A percentile compares a stretch with the other conserved stretches of the same genome.
Evolutionary conservation across 116 monocot species (phyloP).

Genomic region (Thalassia testudinum): DNA sequence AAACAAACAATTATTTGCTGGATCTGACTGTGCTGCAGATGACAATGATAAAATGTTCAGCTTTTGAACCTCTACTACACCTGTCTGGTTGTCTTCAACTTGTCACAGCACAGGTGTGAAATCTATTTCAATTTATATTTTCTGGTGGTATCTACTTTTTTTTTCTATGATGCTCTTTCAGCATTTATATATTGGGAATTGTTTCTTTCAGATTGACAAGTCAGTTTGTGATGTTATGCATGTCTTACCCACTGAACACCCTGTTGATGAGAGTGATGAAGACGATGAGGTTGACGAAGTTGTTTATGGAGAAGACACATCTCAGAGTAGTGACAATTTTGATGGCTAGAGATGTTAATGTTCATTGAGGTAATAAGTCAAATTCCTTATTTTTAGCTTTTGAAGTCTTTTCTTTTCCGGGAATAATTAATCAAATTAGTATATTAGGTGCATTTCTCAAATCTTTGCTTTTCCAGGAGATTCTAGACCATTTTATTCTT

Average conservation of each 20-base stretch:
- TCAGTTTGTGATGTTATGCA: neutral
- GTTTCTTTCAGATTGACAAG: neutral
- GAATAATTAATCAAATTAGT: too few relatives aligned
- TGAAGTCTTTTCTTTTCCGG: too few relatives aligned
- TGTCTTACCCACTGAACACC: neutral
- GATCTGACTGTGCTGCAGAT: constrained; percentile 3
- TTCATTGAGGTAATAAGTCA: too few relatives aligned
- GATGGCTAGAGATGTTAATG: too few relatives aligned
- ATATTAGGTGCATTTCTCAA: too few relatives aligned
- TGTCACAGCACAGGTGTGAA: constrained; percentile 5
- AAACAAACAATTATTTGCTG: too few relatives aligned
- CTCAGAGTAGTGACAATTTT: neutral
- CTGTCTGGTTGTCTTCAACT: constrained; percentile 9
- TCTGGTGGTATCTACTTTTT: neutral
- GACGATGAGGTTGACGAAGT: constrained; percentile 9
- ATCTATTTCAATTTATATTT: neutral
- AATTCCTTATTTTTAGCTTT: too few relatives aligned
- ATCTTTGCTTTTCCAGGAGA: too few relatives aligned
- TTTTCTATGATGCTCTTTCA: neutral
- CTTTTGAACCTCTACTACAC: constrained; percentile 2
- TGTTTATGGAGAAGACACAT: constrained; percentile 5
- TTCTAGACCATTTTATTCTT: too few relatives aligned
- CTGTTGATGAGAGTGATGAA: constrained; percentile 6
- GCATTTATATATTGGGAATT: neutral
- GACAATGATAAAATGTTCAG: constrained; percentile 5